Base-by-base conservation (phyloP, 1,139 yeast genomes). In the Candida neerlandica region DNA sequence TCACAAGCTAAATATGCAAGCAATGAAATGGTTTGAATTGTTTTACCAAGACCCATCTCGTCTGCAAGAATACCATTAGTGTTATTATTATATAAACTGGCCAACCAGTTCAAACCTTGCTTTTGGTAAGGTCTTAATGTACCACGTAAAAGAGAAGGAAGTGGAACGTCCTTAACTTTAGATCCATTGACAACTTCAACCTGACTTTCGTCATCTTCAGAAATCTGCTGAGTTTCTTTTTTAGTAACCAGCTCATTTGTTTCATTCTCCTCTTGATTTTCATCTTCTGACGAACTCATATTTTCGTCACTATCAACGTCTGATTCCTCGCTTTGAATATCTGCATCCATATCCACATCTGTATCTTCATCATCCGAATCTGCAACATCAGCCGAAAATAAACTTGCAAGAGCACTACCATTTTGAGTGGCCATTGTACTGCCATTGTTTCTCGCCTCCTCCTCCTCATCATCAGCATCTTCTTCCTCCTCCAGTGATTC, bases 11-110 rank as follows among this genome's bases (percentile, higher is more conserved):
- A 74, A 65, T 92, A 92, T 0, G 96, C 78, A 30, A 95, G 71
- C 42, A 95, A 71, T 0, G 98, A 82, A 49, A 95, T 95, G 0
- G 99, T 94, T 66, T 95, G 99, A 53, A 95, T 94, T 0, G 99
- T 95, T 63, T 90, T 90, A 61, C 99, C 99, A 45, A 95, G 78
- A 51, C 99, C 99, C 99, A 94, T 94, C 66, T 94, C 99, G 69
- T 94, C 99, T 0, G 99, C 99, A 45, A 95, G 78, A 50, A 95
- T 95, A 54, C 99, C 99, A 65, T 94, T 95, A 5, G 98, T 95
- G 52, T 89, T 85, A 62, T 90, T 90, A 63, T 90, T 89, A 69
- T 92, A 94, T 53, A 95, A 73, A 48, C 97, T 91, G 0, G 97
- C 98, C 46, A 95, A 73, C 99, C 99, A 95, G 59, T 95, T 96